Evolutionary conservation across 495 filamentous ascomycete genomes (phyloP), one percentile per base, ranked within the genome.

Genomic region (Podospora pseudoanserina): DNA sequence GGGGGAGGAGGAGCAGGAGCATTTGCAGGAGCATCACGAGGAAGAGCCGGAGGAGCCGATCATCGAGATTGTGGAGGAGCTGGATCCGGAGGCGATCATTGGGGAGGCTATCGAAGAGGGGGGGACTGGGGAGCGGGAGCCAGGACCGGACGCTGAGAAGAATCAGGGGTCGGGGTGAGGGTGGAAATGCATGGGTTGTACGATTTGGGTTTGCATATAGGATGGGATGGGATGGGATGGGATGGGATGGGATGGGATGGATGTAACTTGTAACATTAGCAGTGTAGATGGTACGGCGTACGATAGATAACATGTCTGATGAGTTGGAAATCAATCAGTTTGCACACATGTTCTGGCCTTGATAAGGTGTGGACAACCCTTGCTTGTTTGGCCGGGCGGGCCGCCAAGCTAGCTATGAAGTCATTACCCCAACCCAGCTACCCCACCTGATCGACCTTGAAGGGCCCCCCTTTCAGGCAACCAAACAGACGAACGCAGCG

Each of bases 41-140:
- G 60, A 28, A 16, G 60, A 62, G 60, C 5, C 19, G 2, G 23
- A 11, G 27, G 60, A 28, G 23, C 16, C 60, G 20, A 18, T 19
- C 18, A n/a, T 27, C 2, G 55, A 58, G 55, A 18, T 15, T 20
- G 23, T 26, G 55, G 55, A 63, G 19, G 30, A 60, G 63, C 19
- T 59, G 56, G 56, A 23, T 9, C 26, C 56, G 16, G 56, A 23
- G 56, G 56, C 26, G 13, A 27, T 28, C 2, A 13, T 5, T 57
- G 13, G 32, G 60, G 53, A 23, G 64, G 75, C 7, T 19, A 68
- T 59, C 76, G 71, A 0, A 60, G 71, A 26, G 75, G 74, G 2
- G 39, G 39, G 15, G 15, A 11, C 13, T 16, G 39, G 13, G 39
- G 39, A 49, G 5, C 9, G 2, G 39, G 39, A 11, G 15, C 39